Percentiles rank a stretch among this genome's conserved stretches.
These are phyloP conservation scores for Hortiboletus campestris DNA, from an alignment of 768 basidiomycete species.

Conservation along the genomic window DNA sequence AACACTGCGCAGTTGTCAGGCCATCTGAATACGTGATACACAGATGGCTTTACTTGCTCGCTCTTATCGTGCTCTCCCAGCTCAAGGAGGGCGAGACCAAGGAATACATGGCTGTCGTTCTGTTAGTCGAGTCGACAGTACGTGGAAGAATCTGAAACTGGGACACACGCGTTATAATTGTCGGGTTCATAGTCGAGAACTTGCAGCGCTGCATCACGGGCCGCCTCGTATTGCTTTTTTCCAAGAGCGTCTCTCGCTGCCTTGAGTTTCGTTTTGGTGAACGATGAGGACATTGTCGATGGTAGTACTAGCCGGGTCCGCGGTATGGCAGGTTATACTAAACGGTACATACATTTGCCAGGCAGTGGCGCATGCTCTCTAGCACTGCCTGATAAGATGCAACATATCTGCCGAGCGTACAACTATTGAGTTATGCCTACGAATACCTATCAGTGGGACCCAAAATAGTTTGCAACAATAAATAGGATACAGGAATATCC, in stretches of 20 bases:
- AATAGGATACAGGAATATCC: background rate
- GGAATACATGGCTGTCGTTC: constrained; percentile 71
- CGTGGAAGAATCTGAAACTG: background rate
- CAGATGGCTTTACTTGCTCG: constrained; percentile 71
- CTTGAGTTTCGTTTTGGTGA: constrained; percentile 76
- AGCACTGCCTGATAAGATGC: background rate
- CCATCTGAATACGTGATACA: background rate
- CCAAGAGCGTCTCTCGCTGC: constrained; percentile 69
- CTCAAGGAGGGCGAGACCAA: constrained; percentile 77
- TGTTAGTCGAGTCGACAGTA: background rate
- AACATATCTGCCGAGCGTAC: background rate
- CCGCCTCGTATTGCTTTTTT: constrained; percentile 71
- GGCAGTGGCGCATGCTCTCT: too few relatives aligned
- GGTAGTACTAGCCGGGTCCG: background rate
- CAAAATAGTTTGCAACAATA: background rate
- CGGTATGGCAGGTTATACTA: too few relatives aligned
- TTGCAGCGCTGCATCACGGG: constrained; percentile 62
- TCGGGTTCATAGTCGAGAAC: constrained; percentile 73
- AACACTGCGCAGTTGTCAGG: constrained; percentile 51
- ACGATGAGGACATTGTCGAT: constrained; percentile 32
- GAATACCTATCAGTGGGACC: background rate
- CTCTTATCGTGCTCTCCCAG: constrained; percentile 67
- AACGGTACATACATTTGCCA: too few relatives aligned
- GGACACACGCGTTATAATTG: constrained; percentile 84
- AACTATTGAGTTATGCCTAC: background rate